Evolutionary conservation across 2,329 filamentous ascomycete genomes (phyloP).

Genomic region (Aspergillus melleus): DNA sequence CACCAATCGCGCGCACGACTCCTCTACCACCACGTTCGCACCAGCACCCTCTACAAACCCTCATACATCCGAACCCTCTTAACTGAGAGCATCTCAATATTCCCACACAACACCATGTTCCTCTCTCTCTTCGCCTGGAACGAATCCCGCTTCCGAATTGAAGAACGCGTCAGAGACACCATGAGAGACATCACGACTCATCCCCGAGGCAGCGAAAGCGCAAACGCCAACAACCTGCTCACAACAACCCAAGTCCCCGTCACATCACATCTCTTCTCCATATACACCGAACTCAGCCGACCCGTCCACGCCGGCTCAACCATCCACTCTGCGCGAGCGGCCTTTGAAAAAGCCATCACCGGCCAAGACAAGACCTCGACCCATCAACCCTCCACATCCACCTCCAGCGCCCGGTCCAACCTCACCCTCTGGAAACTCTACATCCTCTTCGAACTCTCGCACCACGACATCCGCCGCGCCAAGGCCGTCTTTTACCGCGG

Average conservation of each 20-base stretch:
- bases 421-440: constrained; percentile 55
- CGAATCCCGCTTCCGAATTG: constrained; percentile 68
- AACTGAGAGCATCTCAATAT: constrained; percentile 59
- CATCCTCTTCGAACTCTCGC: constrained; percentile 49
- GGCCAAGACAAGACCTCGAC: constrained; percentile 18
- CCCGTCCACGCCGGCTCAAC: constrained; percentile 47
- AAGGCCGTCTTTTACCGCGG: constrained; percentile 58
- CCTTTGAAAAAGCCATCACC: constrained; percentile 55
- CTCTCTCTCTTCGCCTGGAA: constrained; percentile 72
- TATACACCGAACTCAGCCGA: constrained; percentile 55
- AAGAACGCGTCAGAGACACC: constrained; percentile 72
- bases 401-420: constrained; percentile 34
- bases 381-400: constrained; percentile 12
- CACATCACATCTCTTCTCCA: constrained; percentile 55
- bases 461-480: constrained; percentile 40
- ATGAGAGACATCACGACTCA: constrained; percentile 46
- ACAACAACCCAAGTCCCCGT: constrained; percentile 32
- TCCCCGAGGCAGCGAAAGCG: constrained; percentile 24
- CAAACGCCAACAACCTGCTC: constrained; percentile 7
- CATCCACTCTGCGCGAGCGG: constrained; percentile 53
- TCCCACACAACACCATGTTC: constrained; percentile 76
- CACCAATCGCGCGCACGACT: constrained; percentile 69
- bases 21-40: constrained; percentile 64
- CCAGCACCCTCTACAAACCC: constrained; percentile 67
- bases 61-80: constrained; percentile 64